Percentiles rank a stretch among this genome's conserved stretches.
These are phyloP conservation scores for Saccharomycopsis olivae DNA, from an alignment of 805 yeast genomes.

Conservation along the genomic window DNA sequence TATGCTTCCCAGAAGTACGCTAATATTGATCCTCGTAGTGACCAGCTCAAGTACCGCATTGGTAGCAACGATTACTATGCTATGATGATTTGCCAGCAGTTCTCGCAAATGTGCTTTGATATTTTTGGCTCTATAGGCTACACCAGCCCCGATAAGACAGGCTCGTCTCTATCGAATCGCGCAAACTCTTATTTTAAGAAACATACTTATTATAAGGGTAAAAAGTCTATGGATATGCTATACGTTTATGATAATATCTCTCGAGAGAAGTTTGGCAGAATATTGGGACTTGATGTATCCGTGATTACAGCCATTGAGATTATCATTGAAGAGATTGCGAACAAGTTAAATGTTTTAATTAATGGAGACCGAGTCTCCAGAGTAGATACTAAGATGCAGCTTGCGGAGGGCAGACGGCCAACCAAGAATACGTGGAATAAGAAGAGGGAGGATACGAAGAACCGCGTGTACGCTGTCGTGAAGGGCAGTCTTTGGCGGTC, in stretches of 20 bases:
- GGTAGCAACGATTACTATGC: no score
- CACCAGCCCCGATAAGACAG: no score
- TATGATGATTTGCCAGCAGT: no score
- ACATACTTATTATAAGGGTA: not conserved
- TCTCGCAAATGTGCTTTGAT: no score
- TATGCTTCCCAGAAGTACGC: no score
- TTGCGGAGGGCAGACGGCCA: no score
- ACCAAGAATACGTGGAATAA: slow-evolving; percentile 4
- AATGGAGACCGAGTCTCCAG: not conserved
- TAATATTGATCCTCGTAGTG: no score
- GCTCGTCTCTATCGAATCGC: no score
- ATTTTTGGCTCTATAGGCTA: no score
- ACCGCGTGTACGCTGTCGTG: not conserved
- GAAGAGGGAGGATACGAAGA: not conserved
- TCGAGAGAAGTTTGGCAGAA: not conserved
- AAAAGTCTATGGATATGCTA: no score
- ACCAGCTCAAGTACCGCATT: no score
- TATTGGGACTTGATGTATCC: not conserved
- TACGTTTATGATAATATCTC: slow-evolving; percentile 2
- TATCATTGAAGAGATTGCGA: not conserved
- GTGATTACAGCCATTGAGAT: not conserved
- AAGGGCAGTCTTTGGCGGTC: not conserved
- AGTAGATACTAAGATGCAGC: not conserved
- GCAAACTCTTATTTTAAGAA: not conserved
- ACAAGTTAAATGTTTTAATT: not conserved